These are phyloP conservation scores for Voacanga thouarsii DNA, from an alignment of 257 asterid species.

Conservation along the genomic window DNA sequence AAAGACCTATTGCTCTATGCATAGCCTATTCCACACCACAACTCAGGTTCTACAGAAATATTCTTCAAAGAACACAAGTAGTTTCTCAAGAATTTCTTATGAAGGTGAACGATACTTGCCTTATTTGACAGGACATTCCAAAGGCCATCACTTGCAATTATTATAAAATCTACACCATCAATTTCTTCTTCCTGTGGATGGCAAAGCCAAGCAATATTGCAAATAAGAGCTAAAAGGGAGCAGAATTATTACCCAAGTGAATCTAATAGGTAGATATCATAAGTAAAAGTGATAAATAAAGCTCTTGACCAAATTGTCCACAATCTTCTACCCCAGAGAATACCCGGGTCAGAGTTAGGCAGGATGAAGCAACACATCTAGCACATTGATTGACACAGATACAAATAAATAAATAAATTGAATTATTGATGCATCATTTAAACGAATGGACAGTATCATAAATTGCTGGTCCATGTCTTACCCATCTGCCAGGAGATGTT, in stretches of 20 bases:
- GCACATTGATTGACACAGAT: neutral
- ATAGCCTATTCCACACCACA: neutral
- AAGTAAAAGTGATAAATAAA: neutral
- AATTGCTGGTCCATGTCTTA: neutral
- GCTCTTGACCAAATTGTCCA: neutral
- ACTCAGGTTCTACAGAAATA: neutral
- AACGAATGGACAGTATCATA: neutral
- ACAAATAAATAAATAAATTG: neutral
- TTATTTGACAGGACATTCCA: constrained; percentile 78
- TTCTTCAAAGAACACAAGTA: neutral
- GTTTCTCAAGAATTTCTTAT: neutral
- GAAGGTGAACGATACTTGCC: constrained; percentile 34
- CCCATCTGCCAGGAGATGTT: neutral
- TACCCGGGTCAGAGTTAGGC: neutral
- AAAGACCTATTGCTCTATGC: neutral
- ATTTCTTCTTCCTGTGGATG: constrained; percentile 61
- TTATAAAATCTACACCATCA: constrained; percentile 61
- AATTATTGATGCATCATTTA: neutral
- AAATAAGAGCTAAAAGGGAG: neutral
- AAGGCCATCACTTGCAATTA: constrained; percentile 80
- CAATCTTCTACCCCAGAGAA: neutral
- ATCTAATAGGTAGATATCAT: neutral
- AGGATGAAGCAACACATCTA: neutral
- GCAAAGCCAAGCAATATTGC: neutral
- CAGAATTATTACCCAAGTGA: neutral